Base-by-base conservation (phyloP, 225 moss, liverwort and hornwort genomes). In the Thuidium tamariscinum region DNA sequence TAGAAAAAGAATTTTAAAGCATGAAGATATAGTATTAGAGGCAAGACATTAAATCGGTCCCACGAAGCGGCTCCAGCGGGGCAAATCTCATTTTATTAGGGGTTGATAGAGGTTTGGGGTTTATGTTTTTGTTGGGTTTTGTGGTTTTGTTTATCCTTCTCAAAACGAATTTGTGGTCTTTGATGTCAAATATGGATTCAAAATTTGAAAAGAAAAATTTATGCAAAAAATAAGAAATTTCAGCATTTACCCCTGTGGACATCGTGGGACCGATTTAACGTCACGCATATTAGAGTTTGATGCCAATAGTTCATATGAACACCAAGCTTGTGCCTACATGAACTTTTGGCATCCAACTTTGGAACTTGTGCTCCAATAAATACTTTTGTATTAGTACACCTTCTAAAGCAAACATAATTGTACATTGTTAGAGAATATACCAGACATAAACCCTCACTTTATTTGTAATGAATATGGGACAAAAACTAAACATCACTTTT, bases 401-500 rank as follows among this genome's bases (percentile, higher is more conserved):
- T 74, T 20, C 4, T 17, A 74, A 74, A 49, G 7, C 49, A 30
- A 74, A 3, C 3, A 19, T 2, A 20, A 74, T 32, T 48, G 20
- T 21, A 34, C 8, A 34, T 32, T 74, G 21, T 8, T 52, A 48
- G 20, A 21, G n/a, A 75, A 20, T 22, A 34, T 34, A 8, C 0
- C 30, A 0, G 1, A 9, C 46, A 29, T 46, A 29, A 29, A 1
- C 16, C 13, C 5, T 1, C 10, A 15, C 8, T 11, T 48, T 19
- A 46, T 2, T 11, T 46, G 4, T 11, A 7, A 48, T 11, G 30
- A 76, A 52, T 0, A 52, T 49, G 22, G 5, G 5, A 51, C 21
- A 51, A 34, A 34, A 32, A 34, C 8, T 13, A 34, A 75, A n/a
- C 52, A 52, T 8, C 9, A 13, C 5, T 46, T 29, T 30, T 46